Evolutionary conservation across 495 filamentous ascomycete genomes (phyloP).

Genomic region (Astrocystis sublimbata): DNA sequence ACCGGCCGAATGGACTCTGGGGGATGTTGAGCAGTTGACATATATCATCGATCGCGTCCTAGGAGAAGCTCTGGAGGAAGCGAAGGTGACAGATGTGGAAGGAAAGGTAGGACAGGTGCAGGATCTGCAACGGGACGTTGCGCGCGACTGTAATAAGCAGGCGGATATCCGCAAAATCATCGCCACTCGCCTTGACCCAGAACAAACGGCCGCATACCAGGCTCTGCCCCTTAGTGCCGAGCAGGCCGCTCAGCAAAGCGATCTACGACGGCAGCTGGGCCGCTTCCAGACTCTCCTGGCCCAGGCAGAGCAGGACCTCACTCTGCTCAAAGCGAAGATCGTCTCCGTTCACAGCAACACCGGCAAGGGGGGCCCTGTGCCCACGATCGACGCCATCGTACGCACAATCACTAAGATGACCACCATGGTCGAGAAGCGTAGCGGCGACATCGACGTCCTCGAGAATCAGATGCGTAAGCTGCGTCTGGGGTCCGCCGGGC

Average conservation of each 20-base stretch:
- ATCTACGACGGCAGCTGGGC: slow-evolving; percentile 70
- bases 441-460: slow-evolving; percentile 83
- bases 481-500: slow-evolving; percentile 52
- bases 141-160: slow-evolving; percentile 67
- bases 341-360: slow-evolving; percentile 54
- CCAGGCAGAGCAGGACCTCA: slow-evolving; percentile 78
- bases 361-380: slow-evolving; percentile 50
- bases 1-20: slow-evolving; percentile 65
- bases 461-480: slow-evolving; percentile 80
- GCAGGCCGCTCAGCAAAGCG: slow-evolving; percentile 76
- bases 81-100: slow-evolving; percentile 62
- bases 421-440: slow-evolving; percentile 82
- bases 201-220: slow-evolving; percentile 57
- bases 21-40: slow-evolving; percentile 66
- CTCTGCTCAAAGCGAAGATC: slow-evolving; percentile 77
- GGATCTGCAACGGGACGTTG: slow-evolving; percentile 63
- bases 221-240: slow-evolving; percentile 78
- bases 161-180: slow-evolving; percentile 73
- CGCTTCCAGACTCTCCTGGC: slow-evolving; percentile 70
- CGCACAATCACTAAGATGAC: slow-evolving; percentile 93
- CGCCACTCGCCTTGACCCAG: slow-evolving; percentile 61
- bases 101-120: slow-evolving; percentile 62
- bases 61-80: slow-evolving; percentile 58
- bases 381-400: slow-evolving; percentile 88
- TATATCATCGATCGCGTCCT: slow-evolving; percentile 58